Evolutionary conservation across 768 basidiomycete species (phyloP).

Genomic region (Tricholoma hemisulphureum): DNA sequence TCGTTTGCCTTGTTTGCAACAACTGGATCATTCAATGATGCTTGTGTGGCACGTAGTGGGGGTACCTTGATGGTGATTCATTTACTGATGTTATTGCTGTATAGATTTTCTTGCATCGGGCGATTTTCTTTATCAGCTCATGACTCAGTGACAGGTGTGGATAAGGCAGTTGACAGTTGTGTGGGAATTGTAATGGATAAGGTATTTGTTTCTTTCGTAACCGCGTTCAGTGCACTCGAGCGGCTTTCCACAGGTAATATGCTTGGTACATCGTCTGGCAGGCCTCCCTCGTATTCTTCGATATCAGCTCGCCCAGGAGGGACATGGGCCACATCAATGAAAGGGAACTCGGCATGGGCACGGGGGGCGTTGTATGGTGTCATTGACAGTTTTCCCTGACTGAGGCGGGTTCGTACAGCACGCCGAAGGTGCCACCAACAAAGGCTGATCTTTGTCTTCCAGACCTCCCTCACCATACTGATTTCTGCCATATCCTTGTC

Average conservation of each 20-base stretch:
- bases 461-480: constrained; percentile 12
- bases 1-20: not conserved
- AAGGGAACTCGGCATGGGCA: constrained; percentile 16
- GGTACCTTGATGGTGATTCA: not conserved
- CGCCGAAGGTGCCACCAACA: constrained; percentile 25
- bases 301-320: constrained; percentile 17
- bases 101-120: not conserved
- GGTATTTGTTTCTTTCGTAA: not conserved
- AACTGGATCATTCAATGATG: not conserved
- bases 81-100: not conserved
- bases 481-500: constrained; percentile 23
- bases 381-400: constrained; percentile 19
- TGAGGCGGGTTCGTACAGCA: constrained; percentile 17
- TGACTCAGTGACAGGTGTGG: not conserved
- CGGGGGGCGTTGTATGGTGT: constrained; percentile 20
- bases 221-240: not conserved
- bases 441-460: constrained; percentile 21
- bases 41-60: not conserved
- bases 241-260: not conserved
- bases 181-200: not conserved
- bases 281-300: constrained; percentile 22
- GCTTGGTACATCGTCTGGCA: constrained; percentile 21
- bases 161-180: not conserved
- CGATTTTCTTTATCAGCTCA: not conserved
- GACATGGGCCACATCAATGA: constrained; percentile 17